phyloP scores from a whole-genome alignment of 768 basidiomycete genomes.

The Mycena maculata region DNA sequence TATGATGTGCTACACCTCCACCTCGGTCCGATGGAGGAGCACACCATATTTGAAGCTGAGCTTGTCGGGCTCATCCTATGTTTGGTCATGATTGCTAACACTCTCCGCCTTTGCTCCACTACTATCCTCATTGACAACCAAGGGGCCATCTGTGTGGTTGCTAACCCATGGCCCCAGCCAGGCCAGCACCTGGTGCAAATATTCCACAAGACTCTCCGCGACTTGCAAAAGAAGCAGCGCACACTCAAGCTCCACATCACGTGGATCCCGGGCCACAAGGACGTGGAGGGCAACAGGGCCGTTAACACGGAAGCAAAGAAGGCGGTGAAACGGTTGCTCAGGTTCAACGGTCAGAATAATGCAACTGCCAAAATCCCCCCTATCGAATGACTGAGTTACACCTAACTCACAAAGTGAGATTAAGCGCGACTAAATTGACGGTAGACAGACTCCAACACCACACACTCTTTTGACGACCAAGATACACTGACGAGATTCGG shows the following conservation, averaged over 20 bases:
- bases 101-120: neutral
- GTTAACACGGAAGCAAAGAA: slow-evolving; percentile 26
- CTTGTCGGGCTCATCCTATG: neutral
- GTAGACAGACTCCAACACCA: no score
- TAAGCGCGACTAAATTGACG: no score
- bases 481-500: no score
- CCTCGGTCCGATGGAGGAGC: no score
- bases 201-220: neutral
- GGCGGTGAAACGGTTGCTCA: no score
- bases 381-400: no score
- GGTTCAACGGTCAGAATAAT: no score
- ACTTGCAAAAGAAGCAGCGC: neutral
- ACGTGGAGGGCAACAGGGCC: slow-evolving; percentile 32
- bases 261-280: slow-evolving; percentile 10
- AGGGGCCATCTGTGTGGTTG: neutral
- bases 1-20: no score
- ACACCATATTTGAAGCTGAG: slow-evolving; percentile 3
- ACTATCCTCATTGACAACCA: slow-evolving; percentile 7
- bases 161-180: neutral
- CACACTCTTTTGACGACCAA: no score
- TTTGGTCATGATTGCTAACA: neutral
- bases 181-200: neutral
- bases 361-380: no score
- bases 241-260: slow-evolving; percentile 3
- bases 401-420: no score